A percentile compares a stretch with the other conserved stretches of the same genome.
These are phyloP conservation scores for Neofusicoccum umdonicola DNA, from an alignment of 2,329 filamentous ascomycete genomes.

Conservation along the genomic window DNA sequence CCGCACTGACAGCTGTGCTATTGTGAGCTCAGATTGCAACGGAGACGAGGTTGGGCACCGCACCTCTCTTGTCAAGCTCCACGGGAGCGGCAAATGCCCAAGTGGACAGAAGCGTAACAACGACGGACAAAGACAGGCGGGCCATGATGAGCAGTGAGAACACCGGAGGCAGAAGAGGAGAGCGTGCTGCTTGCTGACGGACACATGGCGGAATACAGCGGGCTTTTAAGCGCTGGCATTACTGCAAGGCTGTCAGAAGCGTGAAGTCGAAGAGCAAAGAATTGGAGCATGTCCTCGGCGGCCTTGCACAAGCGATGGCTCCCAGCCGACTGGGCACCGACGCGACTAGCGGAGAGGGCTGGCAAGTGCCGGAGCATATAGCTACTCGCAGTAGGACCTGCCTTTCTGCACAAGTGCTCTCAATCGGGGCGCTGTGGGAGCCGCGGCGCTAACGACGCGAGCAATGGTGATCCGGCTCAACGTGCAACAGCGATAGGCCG, in stretches of 20 bases:
- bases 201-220: neutral
- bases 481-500: neutral
- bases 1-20: constrained; percentile 7
- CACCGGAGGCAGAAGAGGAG: neutral
- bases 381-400: neutral
- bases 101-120: neutral
- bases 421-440: neutral
- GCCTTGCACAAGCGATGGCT: neutral
- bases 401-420: constrained; percentile 3
- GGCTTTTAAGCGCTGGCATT: neutral
- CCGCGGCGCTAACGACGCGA: neutral
- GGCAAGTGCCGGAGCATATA: neutral
- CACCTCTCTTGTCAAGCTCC: constrained; percentile 5
- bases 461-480: neutral
- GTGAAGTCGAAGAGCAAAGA: neutral
- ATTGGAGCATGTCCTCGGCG: neutral
- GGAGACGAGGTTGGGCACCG: neutral
- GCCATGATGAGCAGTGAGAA: neutral
- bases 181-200: neutral
- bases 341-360: neutral
- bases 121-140: neutral
- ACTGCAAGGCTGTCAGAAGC: neutral
- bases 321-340: neutral
- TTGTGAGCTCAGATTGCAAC: neutral
- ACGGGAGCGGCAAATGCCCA: neutral